Evolutionary conservation across 2,329 filamentous ascomycete species (phyloP), one percentile per base, ranked within the genome.

Genomic region (Metarhizium robertsii): DNA sequence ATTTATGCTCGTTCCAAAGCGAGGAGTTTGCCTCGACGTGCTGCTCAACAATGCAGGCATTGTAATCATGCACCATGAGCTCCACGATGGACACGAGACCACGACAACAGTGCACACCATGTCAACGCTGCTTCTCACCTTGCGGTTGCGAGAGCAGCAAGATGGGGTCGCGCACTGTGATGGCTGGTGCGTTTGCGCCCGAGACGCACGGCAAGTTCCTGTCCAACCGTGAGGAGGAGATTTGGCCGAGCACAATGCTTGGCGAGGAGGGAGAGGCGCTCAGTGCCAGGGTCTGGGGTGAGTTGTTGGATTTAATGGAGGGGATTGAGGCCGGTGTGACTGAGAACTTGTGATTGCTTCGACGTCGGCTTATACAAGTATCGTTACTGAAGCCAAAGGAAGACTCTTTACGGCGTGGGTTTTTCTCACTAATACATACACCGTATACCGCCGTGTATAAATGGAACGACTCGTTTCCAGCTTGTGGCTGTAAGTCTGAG

Each of bases 81-180:
- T 65, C 45, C 25, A 25, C 20, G 73, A 75, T 55, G 75, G 73
- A 2, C 67, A 71, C 53, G 76, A 79, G 62, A 61, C 61, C 14
- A 72, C 66, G 32, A 61, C 78, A 51, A 73, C 72, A 3, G 69
- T 79, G 49, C 79, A 80, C 60, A 72, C 78, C 18, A 64, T 80
- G 40, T 69, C 69, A 3, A 79, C 74, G 0, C 72, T 75, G 40
- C 63, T 79, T 32, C 65, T 79, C 53, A 70, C 71, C 0, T 46
- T 79, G 11, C 58, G 73, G 11, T 74, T n/a, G 72, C 63, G 34
- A 68, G 74, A 66, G 66, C 2, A 52, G 69, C 14, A 73, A 75
- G 57, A 64, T 71, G 50, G 75, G 73, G 11, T 68, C 71, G 18
- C 69, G 74, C 13, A 71, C 67, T 2, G 59, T 76, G 6, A 60